Percentiles rank a stretch among this genome's conserved stretches.
Evolutionary conservation across 306 rosid genomes (phyloP).

Genomic region (Sophora flavescens): DNA sequence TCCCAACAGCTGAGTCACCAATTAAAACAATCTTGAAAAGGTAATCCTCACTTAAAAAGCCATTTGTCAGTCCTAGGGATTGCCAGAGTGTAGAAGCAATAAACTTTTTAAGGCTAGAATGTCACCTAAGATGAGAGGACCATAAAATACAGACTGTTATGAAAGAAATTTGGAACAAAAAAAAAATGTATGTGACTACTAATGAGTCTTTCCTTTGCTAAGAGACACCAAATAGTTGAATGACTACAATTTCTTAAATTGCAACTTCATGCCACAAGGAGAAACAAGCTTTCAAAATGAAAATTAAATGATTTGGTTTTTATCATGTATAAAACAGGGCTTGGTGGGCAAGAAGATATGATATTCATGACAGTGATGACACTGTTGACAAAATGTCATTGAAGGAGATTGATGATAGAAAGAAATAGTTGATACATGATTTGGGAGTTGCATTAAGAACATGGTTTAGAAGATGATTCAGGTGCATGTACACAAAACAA

Average conservation of each 20-base stretch:
- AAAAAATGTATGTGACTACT: slow-evolving; percentile 43
- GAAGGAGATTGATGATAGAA: not conserved
- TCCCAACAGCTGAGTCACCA: slow-evolving; percentile 81
- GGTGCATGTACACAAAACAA: not conserved
- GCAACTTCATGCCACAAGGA: not conserved
- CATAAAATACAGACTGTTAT: slow-evolving; percentile 40
- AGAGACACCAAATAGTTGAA: slow-evolving; percentile 2
- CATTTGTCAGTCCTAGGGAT: slow-evolving; percentile 53
- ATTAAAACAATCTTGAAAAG: slow-evolving; percentile 82
- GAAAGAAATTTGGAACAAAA: slow-evolving; percentile 43
- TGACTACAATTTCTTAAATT: not conserved
- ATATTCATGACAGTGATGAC: not conserved
- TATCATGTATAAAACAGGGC: not conserved
- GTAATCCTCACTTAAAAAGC: slow-evolving; percentile 69
- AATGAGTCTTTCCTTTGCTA: not conserved
- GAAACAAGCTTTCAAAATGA: not conserved
- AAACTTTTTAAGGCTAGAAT: slow-evolving; percentile 38
- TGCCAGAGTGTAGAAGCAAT: slow-evolving; percentile 49
- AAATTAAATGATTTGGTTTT: not conserved
- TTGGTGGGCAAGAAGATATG: not conserved
- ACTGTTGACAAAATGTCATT: not conserved
- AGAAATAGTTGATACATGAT: not conserved
- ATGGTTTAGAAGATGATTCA: not conserved
- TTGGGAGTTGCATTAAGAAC: not conserved
- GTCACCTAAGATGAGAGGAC: slow-evolving; percentile 45